Conservation (phyloP, 2,329 filamentous ascomycete species). For the Zasmidium angulare region DNA sequence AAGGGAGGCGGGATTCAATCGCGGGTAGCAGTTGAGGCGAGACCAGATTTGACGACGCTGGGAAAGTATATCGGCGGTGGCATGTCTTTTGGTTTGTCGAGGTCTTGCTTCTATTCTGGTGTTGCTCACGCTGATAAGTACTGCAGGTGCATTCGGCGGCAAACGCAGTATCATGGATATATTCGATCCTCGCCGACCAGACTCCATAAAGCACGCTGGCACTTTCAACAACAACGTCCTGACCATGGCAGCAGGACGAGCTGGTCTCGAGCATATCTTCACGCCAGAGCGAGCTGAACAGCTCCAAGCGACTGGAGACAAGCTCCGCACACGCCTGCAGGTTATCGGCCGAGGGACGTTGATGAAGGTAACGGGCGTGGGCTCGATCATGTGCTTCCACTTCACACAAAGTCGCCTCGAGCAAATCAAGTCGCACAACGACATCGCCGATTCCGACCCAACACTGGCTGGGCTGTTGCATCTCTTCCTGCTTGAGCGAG, state of each 20-base stretch:
- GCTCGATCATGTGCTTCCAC: conserved; percentile 39
- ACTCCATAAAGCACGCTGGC: conserved; percentile 55
- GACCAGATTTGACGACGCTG: conserved; percentile 62
- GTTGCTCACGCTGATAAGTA: background rate
- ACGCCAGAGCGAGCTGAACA: conserved; percentile 32
- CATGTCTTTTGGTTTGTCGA: conserved; percentile 57
- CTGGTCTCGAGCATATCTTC: conserved; percentile 39
- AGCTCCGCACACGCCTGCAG: conserved; percentile 30
- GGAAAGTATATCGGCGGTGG: conserved; percentile 69
- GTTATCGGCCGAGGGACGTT: conserved; percentile 34
- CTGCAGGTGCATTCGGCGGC: conserved; percentile 58
- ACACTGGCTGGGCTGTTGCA: conserved; percentile 37
- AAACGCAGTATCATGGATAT: conserved; percentile 57
- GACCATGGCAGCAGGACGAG: conserved; percentile 57
- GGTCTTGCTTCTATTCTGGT: background rate
- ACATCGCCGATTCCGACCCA: conserved; percentile 27
- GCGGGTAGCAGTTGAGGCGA: conserved; percentile 43
- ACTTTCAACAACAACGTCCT: conserved; percentile 70
- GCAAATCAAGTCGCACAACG: conserved; percentile 24
- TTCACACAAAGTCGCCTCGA: conserved; percentile 32
- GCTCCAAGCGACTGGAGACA: conserved; percentile 37
- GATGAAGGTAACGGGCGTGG: conserved; percentile 39
- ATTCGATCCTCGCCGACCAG: conserved; percentile 52
- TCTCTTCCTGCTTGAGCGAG: conserved; percentile 39
- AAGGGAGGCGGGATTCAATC: conserved; percentile 48